phyloP scores from a whole-genome alignment of 768 basidiomycete species.

The Vararia minispora region DNA sequence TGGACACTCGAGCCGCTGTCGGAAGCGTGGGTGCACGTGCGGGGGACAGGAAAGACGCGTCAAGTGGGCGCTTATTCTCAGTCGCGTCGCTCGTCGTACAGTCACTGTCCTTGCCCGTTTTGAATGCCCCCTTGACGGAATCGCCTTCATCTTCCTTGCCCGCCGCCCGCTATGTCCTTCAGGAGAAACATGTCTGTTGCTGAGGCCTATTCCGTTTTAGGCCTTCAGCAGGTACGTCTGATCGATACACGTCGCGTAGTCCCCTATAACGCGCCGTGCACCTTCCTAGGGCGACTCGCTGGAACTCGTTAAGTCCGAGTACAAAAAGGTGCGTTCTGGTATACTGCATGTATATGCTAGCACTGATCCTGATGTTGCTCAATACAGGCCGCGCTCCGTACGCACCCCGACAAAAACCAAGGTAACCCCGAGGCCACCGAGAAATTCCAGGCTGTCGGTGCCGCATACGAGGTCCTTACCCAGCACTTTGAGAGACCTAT shows the following conservation, averaged over 20 bases:
- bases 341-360: neutral
- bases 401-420: slow-evolving; percentile 72
- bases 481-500: slow-evolving; percentile 37
- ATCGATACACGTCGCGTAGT: neutral
- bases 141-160: no score
- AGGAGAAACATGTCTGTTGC: no score
- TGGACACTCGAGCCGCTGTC: no score
- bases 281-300: slow-evolving; percentile 41
- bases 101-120: no score
- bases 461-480: slow-evolving; percentile 53
- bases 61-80: no score
- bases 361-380: neutral
- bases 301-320: slow-evolving; percentile 54
- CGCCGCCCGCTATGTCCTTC: no score
- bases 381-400: slow-evolving; percentile 45
- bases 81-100: no score
- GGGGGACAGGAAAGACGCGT: no score
- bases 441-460: slow-evolving; percentile 58
- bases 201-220: slow-evolving; percentile 35
- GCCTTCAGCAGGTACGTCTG: slow-evolving; percentile 38
- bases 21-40: no score
- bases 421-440: slow-evolving; percentile 53
- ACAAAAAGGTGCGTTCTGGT: slow-evolving; percentile 43
- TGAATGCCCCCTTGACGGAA: no score
- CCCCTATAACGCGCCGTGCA: neutral